Evolutionary conservation across 768 basidiomycete genomes (phyloP).

Genomic region (Lactarius psammicola): DNA sequence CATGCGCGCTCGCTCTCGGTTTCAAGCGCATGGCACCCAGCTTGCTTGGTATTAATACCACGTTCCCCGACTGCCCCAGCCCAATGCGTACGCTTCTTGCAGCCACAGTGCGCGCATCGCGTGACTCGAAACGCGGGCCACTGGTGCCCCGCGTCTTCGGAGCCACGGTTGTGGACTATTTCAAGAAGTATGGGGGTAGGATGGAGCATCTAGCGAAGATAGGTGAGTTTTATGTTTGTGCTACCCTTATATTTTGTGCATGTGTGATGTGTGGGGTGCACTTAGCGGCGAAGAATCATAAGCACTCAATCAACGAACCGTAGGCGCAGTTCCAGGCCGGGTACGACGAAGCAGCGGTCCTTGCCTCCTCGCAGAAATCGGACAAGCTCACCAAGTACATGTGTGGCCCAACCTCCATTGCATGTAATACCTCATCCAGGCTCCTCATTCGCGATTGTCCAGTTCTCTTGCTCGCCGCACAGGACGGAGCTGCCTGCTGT

Average conservation of each 20-base stretch:
- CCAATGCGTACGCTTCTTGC: too few species aligned
- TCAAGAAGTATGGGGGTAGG: constrained; percentile 68
- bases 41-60: constrained; percentile 52
- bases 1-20: constrained; percentile 76
- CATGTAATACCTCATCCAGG: background rate
- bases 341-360: constrained; percentile 71
- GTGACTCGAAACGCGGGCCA: constrained; percentile 67
- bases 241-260: too few species aligned
- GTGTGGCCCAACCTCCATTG: constrained; percentile 76
- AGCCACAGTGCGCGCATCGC: constrained; percentile 48
- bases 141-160: constrained; percentile 71
- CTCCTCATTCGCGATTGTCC: too few species aligned
- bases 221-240: too few species aligned
- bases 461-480: background rate
- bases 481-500: constrained; percentile 77
- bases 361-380: constrained; percentile 64
- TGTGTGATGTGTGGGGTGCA: too few species aligned
- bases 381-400: constrained; percentile 77
- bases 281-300: constrained; percentile 73
- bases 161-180: constrained; percentile 73
- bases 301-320: constrained; percentile 34
- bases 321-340: constrained; percentile 67
- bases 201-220: constrained; percentile 73
- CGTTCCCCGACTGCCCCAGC: constrained; percentile 52
- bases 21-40: constrained; percentile 85